Percentiles rank a stretch among this genome's conserved stretches.
phyloP scores from a whole-genome alignment of 352 stramenopile genomes.

The Lagenidium sp. region DNA sequence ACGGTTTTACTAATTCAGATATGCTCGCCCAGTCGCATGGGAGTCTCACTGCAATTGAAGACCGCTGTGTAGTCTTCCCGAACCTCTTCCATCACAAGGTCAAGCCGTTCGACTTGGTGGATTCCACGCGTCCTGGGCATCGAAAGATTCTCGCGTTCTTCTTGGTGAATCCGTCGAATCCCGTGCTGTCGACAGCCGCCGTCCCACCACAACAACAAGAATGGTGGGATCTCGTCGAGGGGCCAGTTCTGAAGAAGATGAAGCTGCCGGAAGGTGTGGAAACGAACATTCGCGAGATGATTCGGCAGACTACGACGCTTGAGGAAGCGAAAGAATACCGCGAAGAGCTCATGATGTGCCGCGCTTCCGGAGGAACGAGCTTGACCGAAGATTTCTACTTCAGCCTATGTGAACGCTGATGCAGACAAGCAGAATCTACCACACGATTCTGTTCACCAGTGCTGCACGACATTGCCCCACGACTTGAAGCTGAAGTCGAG shows the following conservation, averaged over 20 bases:
- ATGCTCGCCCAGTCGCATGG: constrained; percentile 18
- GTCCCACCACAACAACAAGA: constrained; percentile 29
- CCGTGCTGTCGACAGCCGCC: constrained; percentile 20
- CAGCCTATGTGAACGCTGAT: constrained; percentile 3
- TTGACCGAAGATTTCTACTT: neutral
- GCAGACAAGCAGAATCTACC: too few species aligned
- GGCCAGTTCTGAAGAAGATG: neutral
- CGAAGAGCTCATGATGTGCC: neutral
- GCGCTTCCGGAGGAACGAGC: neutral
- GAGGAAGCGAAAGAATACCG: neutral
- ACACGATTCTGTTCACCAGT: too few species aligned
- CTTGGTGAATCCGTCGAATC: constrained; percentile 21
- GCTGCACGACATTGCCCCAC: too few species aligned
- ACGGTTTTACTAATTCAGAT: constrained; percentile 13
- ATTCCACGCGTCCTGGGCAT: constrained; percentile 16
- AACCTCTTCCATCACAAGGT: constrained; percentile 39
- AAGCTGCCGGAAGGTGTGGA: neutral
- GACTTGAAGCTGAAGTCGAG: too few species aligned
- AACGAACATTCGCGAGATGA: neutral
- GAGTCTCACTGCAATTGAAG: constrained; percentile 10
- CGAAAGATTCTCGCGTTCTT: constrained; percentile 46
- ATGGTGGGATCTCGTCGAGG: constrained; percentile 15
- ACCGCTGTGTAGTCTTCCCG: constrained; percentile 26
- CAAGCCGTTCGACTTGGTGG: constrained; percentile 29
- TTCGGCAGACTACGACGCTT: neutral